These are phyloP conservation scores for Hanseniaspora thailandica DNA, from an alignment of 805 yeast genomes.

Conservation along the genomic window DNA sequence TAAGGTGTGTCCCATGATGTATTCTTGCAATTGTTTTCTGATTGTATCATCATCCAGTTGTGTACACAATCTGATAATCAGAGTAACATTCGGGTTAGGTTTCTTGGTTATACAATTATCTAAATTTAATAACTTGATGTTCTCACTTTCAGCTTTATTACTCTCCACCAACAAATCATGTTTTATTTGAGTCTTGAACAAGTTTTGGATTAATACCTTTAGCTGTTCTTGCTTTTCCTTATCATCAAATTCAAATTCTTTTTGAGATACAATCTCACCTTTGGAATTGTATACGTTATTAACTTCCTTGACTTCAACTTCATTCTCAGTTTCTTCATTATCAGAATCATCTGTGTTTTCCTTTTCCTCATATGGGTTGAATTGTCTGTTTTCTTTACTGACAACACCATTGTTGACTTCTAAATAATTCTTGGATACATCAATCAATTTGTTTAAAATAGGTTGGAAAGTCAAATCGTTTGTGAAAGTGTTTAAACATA, in stretches of 20 bases:
- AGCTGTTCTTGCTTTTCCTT: constrained; percentile 43
- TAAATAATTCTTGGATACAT: constrained; percentile 10
- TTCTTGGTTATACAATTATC: neutral
- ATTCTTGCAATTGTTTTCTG: constrained; percentile 58
- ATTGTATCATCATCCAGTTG: constrained; percentile 38
- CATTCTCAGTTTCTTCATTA: constrained; percentile 27
- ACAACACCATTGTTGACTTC: constrained; percentile 6
- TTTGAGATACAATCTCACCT: constrained; percentile 14
- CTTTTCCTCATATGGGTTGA: constrained; percentile 17
- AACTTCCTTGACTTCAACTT: constrained; percentile 25
- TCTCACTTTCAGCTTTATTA: neutral
- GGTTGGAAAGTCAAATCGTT: constrained; percentile 14
- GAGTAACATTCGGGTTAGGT: neutral
- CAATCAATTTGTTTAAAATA: constrained; percentile 4
- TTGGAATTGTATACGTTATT: constrained; percentile 21
- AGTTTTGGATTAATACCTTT: constrained; percentile 2
- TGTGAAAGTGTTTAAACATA: constrained; percentile 51
- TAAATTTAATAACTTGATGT: neutral
- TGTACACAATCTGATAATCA: constrained; percentile 9
- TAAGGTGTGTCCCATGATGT: constrained; percentile 37
- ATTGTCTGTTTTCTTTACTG: constrained; percentile 16
- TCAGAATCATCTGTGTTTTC: constrained; percentile 22
- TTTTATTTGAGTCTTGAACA: constrained; percentile 5
- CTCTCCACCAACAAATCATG: constrained; percentile 1
- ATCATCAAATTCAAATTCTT: constrained; percentile 7